phyloP scores from a whole-genome alignment of 169 alveolate species.

The Eimeria sp. region DNA sequence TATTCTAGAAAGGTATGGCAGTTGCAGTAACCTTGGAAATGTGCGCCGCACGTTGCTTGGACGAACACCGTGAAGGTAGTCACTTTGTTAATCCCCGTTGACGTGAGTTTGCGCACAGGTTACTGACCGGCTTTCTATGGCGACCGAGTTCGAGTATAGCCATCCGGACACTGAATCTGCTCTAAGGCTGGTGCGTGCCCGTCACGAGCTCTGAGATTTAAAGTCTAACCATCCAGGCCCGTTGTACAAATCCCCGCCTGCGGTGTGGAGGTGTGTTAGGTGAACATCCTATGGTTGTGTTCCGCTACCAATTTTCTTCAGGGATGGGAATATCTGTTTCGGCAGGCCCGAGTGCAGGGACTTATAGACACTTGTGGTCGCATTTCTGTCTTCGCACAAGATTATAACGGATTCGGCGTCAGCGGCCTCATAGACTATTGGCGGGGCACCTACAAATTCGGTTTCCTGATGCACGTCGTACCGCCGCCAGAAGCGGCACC shows the following conservation, averaged over 20 bases:
- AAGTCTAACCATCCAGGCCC: not conserved
- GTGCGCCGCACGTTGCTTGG: not conserved
- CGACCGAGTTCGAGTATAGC: slow-evolving; percentile 93
- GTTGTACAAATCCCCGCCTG: not conserved
- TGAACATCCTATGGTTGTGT: not conserved
- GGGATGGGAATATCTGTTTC: slow-evolving; percentile 95
- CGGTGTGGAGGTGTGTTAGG: not conserved
- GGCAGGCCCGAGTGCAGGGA: slow-evolving; percentile 97
- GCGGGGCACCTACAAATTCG: slow-evolving; percentile 93
- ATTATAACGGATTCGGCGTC: slow-evolving; percentile 93
- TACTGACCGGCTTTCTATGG: slow-evolving; percentile 94
- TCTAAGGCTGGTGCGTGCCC: slow-evolving; percentile 81
- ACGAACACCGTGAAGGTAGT: too few species aligned
- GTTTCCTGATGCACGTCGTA: slow-evolving; percentile 95
- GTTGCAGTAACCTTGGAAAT: not conserved
- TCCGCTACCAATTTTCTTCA: slow-evolving; percentile 58
- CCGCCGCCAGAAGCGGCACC: slow-evolving; percentile 90
- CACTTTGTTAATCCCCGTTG: not conserved
- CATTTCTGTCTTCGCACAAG: slow-evolving; percentile 94
- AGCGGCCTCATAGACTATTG: slow-evolving; percentile 95
- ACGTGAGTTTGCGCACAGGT: slow-evolving; percentile 68
- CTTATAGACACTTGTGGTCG: slow-evolving; percentile 93
- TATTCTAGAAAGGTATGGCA: slow-evolving; percentile 76
- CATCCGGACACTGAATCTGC: slow-evolving; percentile 91
- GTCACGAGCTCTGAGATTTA: not conserved